Base-by-base conservation (phyloP, 805 yeast genomes). In the Candida caryicola region DNA sequence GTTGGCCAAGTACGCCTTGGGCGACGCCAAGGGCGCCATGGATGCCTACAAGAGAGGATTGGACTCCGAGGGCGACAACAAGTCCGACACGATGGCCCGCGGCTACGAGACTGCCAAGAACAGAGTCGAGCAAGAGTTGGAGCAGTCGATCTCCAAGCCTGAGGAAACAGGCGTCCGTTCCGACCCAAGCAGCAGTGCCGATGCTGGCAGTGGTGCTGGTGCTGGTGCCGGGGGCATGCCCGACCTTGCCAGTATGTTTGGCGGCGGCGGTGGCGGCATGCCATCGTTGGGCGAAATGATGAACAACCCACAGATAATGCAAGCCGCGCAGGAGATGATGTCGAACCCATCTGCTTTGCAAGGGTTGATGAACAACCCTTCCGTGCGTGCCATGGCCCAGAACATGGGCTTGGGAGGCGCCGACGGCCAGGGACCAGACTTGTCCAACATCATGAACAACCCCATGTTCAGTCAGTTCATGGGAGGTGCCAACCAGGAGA, bases 51-150 rank as follows among this genome's bases (percentile, higher is more conserved):
- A 85, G 64, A 74, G 73, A 47, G 99, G 96, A 28, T 64, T 93
- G 49, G 89, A 85, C 41, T 78, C 79, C 40, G 98, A 93, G 66
- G 96, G 97, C 31, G 85, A 79, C 31, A 66, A 69, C 17, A 88
- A 91, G 33, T 78, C 90, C 5, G 95, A 85, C 29, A 90, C 93
- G 13, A 91, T 91, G 96, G 77, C 76, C 62, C 82, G 82, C 57
- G 99, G 96, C 37, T 89, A 80, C 59, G 96, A 91, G 62, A 86
- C 96, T 25, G 97, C 97, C 17, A 86, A 87, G 69, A 78, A 77
- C 63, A 82, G 90, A 59, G 87, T 85, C 28, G 88, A 85, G 53
- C 90, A 83, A 56, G 85, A 87, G 39, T 65, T 82, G 47, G 79
- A 73, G 49, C 59, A 47, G 36, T 53, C 64, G 3, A 57, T 66